Base-by-base conservation (phyloP, 1,284 basidiomycete genomes). In the Naganishia liquefaciens region DNA sequence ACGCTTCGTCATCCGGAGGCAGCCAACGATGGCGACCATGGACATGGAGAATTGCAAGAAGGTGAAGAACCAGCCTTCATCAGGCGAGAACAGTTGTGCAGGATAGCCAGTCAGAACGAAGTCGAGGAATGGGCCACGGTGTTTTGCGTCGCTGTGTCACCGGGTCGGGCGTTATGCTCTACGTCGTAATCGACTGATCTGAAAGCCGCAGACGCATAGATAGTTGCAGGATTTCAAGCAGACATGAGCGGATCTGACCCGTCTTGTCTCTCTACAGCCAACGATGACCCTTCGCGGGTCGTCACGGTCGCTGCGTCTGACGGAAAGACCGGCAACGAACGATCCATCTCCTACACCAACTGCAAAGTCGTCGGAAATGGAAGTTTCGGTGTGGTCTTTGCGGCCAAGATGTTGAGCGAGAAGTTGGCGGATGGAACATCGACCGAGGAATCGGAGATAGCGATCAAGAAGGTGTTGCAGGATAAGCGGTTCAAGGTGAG, bases 401-500 rank as follows among this genome's bases (percentile, higher is more conserved):
- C 82, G 62, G 84, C 83, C 33, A 82, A 82, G 70, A 81, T 84
- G 70, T 77, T 84, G 40, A 70, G 75, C 74, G 61, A 71, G 68
- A 75, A 74, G 66, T 67, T 70, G 49, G 70, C 73, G 15, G 76
- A 77, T 67, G 76, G 76, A 54, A 68, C 69, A 23, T 73, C 75
- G 28, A 91, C 76, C 87, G 89, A 70, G 86, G 86, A 80, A 83
- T 91, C 67, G 68, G 93, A 97, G 74, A 96, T 99, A 74, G 95
- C 95, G 63, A 99, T 99, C 85, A 99, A 99, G 88, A 99, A 98
- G 84, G 95, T 99, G 61, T 81, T 99, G 71, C 95, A 99, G 84
- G 95, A 99, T 84, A 99, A 99, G 85, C 88, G 95, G 71, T 99
- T 99, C 89, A 99, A 99, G 91, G 94, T 93, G 71, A 67, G 85